These are phyloP conservation scores for Apiosordaria backusii DNA, from an alignment of 495 filamentous ascomycete species.

Conservation along the genomic window DNA sequence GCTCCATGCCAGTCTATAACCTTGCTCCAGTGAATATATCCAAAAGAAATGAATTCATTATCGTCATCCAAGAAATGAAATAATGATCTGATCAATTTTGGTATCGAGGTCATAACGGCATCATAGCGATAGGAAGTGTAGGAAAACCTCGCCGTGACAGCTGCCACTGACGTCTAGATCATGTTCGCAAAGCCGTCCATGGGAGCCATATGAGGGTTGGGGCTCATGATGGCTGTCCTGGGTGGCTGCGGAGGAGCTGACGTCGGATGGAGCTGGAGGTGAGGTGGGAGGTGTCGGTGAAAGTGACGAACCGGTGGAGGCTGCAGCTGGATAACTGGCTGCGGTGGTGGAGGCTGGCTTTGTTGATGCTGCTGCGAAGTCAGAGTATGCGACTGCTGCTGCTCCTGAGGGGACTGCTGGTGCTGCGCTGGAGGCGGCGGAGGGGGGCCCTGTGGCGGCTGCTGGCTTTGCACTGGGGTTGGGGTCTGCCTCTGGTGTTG, in stretches of 20 bases:
- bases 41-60: slow-evolving; percentile 10
- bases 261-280: slow-evolving; percentile 25
- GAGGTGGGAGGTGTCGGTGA: slow-evolving; percentile 25
- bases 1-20: slow-evolving; percentile 8
- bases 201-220: slow-evolving; percentile 8
- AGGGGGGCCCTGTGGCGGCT: slow-evolving; percentile 3
- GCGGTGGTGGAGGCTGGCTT: slow-evolving; percentile 13
- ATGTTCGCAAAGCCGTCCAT: slow-evolving; percentile 41
- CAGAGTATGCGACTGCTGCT: slow-evolving; percentile 23
- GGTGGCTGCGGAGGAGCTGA: slow-evolving; percentile 32
- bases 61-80: slow-evolving; percentile 3
- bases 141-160: background rate
- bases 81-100: background rate
- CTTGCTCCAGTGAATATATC: background rate
- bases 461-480: slow-evolving; percentile 18
- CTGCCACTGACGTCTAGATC: slow-evolving; percentile 29
- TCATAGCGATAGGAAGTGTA: slow-evolving; percentile 2
- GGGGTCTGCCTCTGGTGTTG: slow-evolving; percentile 8
- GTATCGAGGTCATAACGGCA: slow-evolving; percentile 12
- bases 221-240: slow-evolving; percentile 27
- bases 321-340: slow-evolving; percentile 15
- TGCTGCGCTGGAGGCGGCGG: slow-evolving; percentile 18
- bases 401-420: slow-evolving; percentile 28
- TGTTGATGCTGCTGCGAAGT: slow-evolving; percentile 17
- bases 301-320: slow-evolving; percentile 19